Evolutionary conservation across 352 stramenopile genomes (phyloP).

Genomic region (Phytophthora citrophthora): DNA sequence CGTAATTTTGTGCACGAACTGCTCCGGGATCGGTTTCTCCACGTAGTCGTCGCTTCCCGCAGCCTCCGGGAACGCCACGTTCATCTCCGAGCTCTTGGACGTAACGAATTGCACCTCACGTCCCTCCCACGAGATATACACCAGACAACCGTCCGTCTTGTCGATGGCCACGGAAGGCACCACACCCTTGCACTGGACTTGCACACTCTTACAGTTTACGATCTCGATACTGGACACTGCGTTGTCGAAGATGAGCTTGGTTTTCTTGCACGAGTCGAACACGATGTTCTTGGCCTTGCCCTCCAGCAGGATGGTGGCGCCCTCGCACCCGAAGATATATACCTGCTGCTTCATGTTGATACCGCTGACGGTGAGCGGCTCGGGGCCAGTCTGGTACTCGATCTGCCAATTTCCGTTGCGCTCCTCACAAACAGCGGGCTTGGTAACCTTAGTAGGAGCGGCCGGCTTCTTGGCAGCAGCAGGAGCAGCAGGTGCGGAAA

Average conservation of each 20-base stretch:
- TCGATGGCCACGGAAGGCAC: slow-evolving; percentile 98
- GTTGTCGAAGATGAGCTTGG: slow-evolving; percentile 96
- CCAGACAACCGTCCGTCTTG: slow-evolving; percentile 98
- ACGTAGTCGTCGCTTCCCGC: slow-evolving; percentile 90
- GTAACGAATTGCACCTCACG: slow-evolving; percentile 93
- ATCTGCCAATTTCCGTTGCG: slow-evolving; percentile 97
- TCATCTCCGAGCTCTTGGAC: slow-evolving; percentile 97
- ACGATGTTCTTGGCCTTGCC: slow-evolving; percentile 98
- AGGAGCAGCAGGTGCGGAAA: slow-evolving; percentile 26
- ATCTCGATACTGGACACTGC: slow-evolving; percentile 97
- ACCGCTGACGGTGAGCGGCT: slow-evolving; percentile 89
- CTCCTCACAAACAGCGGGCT: slow-evolving; percentile 80
- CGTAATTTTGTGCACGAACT: slow-evolving; percentile 96
- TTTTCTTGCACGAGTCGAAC: slow-evolving; percentile 96
- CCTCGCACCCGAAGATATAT: slow-evolving; percentile 96
- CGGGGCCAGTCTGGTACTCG: slow-evolving; percentile 92
- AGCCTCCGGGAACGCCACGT: slow-evolving; percentile 93
- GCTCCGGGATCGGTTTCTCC: slow-evolving; percentile 97
- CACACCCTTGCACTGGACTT: slow-evolving; percentile 93
- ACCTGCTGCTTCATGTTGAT: slow-evolving; percentile 96
- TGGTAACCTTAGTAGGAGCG: slow-evolving; percentile 47
- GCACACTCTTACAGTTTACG: slow-evolving; percentile 98
- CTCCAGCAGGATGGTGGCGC: slow-evolving; percentile 94
- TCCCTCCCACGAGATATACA: slow-evolving; percentile 95
- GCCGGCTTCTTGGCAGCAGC: slow-evolving; percentile 35